Conservation (phyloP, 2,329 filamentous ascomycete genomes). For the Fusarium denticulatum region DNA sequence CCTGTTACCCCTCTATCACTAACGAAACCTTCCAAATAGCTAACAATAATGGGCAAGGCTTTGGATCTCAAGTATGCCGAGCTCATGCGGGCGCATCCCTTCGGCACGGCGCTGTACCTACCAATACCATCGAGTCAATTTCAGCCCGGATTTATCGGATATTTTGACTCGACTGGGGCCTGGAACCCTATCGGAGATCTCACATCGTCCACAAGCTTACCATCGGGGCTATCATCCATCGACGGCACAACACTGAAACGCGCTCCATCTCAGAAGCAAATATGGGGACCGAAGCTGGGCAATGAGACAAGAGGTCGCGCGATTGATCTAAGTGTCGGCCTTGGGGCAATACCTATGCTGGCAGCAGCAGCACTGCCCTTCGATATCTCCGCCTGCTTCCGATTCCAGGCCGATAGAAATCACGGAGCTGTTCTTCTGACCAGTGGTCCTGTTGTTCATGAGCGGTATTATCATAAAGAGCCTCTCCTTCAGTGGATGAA, state of each 20-base stretch:
- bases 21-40: fast-evolving
- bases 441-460: neutral
- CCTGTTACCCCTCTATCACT: neutral
- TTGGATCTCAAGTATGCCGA: neutral
- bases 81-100: neutral
- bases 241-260: neutral
- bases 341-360: neutral
- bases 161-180: neutral
- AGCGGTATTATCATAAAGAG: neutral
- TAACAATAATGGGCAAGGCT: neutral
- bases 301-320: neutral
- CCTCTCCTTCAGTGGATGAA: neutral
- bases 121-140: neutral
- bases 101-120: neutral
- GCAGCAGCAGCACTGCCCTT: neutral
- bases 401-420: neutral
- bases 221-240: fast-evolving
- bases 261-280: neutral
- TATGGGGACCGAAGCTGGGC: neutral
- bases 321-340: neutral
- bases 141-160: neutral
- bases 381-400: neutral
- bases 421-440: neutral
- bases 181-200: neutral
- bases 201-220: neutral